These are phyloP conservation scores for Rhododendron ovatum DNA, from an alignment of 148 eudicot species.

Conservation along the genomic window DNA sequence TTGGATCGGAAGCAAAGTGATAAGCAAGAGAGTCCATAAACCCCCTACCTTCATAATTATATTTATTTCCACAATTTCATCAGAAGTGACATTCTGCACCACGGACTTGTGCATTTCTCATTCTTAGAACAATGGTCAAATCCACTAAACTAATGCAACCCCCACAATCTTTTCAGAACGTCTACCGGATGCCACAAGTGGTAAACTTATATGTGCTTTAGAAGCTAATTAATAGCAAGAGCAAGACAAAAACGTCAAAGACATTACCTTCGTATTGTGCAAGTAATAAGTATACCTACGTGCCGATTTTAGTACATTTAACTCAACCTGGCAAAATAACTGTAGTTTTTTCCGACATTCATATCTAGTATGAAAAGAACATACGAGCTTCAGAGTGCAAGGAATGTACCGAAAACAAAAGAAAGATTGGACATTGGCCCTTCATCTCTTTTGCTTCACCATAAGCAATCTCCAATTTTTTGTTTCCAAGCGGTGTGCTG, in stretches of 20 bases:
- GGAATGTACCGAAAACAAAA: conserved; percentile 80
- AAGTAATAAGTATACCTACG: neutral
- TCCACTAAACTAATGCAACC: neutral
- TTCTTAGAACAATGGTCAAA: neutral
- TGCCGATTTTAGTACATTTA: neutral
- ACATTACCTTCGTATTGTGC: neutral
- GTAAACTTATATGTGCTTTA: neutral
- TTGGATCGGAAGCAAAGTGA: neutral
- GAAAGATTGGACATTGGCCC: conserved; percentile 72
- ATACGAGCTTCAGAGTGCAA: conserved; percentile 10
- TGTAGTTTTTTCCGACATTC: neutral
- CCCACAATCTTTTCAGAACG: neutral
- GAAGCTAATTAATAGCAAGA: neutral
- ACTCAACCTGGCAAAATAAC: neutral
- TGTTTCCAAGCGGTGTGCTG: conserved; percentile 92
- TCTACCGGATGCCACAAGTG: neutral
- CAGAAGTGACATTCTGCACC: neutral
- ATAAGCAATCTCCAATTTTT: conserved; percentile 87
- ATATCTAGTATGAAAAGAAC: neutral
- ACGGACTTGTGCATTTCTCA: neutral
- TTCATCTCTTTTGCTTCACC: conserved; percentile 62
- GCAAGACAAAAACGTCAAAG: neutral
- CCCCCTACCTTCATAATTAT: neutral
- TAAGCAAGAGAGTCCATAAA: neutral
- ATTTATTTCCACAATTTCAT: neutral